phyloP scores from a whole-genome alignment of 441 rosid species.

The Corymbia citriodora region DNA sequence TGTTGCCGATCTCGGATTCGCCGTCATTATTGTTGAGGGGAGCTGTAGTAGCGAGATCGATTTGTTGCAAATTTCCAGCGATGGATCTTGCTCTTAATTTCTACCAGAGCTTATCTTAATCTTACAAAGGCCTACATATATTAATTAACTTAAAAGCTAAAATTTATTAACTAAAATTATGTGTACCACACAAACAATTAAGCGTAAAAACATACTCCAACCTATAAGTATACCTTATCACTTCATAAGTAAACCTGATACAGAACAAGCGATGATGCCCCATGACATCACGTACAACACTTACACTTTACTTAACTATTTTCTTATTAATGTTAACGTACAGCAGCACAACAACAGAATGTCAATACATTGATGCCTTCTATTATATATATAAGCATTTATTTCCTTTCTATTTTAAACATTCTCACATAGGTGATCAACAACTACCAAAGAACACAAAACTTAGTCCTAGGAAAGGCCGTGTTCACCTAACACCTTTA shows the following conservation, averaged over 20 bases:
- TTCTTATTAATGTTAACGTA: neutral
- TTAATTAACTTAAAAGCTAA: too few relatives aligned
- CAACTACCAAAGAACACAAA: neutral
- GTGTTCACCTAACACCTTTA: neutral
- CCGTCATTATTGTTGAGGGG: conserved; percentile 44
- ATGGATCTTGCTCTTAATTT: too few relatives aligned
- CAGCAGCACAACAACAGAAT: neutral
- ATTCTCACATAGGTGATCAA: neutral
- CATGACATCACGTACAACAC: too few relatives aligned
- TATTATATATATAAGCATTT: neutral
- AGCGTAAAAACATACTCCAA: too few relatives aligned
- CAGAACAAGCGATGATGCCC: neutral
- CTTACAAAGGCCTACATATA: too few relatives aligned
- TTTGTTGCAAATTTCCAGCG: neutral
- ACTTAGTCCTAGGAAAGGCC: neutral
- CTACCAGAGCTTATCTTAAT: too few relatives aligned
- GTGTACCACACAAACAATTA: too few relatives aligned
- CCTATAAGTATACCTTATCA: too few relatives aligned
- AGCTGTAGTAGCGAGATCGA: neutral
- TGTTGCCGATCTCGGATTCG: conserved; percentile 42
- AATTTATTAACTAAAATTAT: too few relatives aligned
- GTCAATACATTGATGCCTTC: neutral
- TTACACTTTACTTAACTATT: too few relatives aligned
- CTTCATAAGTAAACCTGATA: too few relatives aligned
- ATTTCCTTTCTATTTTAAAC: neutral